These are phyloP conservation scores for Solanum medicagineum DNA, from an alignment of 257 asterid genomes.

Conservation along the genomic window DNA sequence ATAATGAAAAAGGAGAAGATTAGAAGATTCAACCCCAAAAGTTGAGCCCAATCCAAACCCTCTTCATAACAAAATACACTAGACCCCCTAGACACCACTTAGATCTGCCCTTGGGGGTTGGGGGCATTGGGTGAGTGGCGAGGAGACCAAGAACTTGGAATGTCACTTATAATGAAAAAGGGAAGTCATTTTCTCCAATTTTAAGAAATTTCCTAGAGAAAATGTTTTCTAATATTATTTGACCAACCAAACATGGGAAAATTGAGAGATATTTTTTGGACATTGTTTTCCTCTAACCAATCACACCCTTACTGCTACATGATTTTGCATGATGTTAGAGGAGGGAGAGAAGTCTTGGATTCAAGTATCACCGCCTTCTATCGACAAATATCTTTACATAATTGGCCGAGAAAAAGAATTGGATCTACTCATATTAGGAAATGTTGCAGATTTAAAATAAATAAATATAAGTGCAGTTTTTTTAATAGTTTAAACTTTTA, in stretches of 20 bases:
- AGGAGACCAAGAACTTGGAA: neutral
- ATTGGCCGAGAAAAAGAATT: neutral
- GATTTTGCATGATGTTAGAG: neutral
- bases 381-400: neutral
- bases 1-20: too few species aligned
- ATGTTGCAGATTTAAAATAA: neutral
- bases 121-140: neutral
- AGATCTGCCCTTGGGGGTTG: neutral
- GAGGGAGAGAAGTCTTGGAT: neutral
- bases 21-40: too few species aligned
- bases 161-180: neutral
- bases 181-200: neutral
- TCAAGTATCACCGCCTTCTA: neutral
- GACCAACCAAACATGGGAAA: neutral
- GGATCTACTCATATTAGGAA: neutral
- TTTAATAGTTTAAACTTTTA: neutral
- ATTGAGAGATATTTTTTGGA: neutral
- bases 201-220: neutral
- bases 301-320: neutral
- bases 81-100: too few species aligned
- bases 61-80: too few species aligned
- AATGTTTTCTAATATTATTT: neutral
- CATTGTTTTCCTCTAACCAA: neutral
- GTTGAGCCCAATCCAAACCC: too few species aligned
- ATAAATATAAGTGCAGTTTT: neutral